These are phyloP conservation scores for Silene vulgaris DNA, from an alignment of 179 eudicot genomes.

Conservation along the genomic window DNA sequence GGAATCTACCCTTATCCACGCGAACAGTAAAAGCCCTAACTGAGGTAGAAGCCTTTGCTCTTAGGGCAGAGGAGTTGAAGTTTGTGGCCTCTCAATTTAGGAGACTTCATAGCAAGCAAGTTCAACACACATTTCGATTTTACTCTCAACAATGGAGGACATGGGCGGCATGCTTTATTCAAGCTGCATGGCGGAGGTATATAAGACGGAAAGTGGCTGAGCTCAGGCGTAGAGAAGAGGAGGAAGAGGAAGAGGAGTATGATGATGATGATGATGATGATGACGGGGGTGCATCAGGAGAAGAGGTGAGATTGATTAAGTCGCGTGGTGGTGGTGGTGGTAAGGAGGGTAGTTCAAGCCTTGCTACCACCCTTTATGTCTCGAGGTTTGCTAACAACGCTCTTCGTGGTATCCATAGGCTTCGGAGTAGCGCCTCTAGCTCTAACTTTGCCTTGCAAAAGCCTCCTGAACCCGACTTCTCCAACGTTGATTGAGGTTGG, in stretches of 20 bases:
- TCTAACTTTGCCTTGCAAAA: slow-evolving; percentile 37
- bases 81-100: slow-evolving; percentile 49
- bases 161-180: slow-evolving; percentile 70
- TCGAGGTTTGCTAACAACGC: slow-evolving; percentile 61
- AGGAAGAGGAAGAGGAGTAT: slow-evolving; percentile 25
- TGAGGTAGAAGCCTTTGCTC: slow-evolving; percentile 50
- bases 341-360: slow-evolving; percentile 25
- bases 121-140: slow-evolving; percentile 47
- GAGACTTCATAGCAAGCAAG: slow-evolving; percentile 51
- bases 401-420: slow-evolving; percentile 46
- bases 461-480: slow-evolving; percentile 58
- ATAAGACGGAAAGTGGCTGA: slow-evolving; percentile 49
- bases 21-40: slow-evolving; percentile 49
- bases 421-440: slow-evolving; percentile 32
- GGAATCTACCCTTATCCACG: slow-evolving; percentile 45
- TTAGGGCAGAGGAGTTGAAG: slow-evolving; percentile 46
- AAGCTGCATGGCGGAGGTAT: slow-evolving; percentile 67
- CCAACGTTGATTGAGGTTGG: slow-evolving; percentile 27
- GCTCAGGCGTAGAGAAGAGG: slow-evolving; percentile 33
- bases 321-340: not conserved
- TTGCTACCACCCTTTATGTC: slow-evolving; percentile 42
- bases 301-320: slow-evolving; percentile 21
- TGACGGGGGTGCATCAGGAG: slow-evolving; percentile 9
- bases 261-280: slow-evolving; percentile 22
- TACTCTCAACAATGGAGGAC: slow-evolving; percentile 83